phyloP scores from a whole-genome alignment of 257 asterid genomes.

The Euphrasia confusa region DNA sequence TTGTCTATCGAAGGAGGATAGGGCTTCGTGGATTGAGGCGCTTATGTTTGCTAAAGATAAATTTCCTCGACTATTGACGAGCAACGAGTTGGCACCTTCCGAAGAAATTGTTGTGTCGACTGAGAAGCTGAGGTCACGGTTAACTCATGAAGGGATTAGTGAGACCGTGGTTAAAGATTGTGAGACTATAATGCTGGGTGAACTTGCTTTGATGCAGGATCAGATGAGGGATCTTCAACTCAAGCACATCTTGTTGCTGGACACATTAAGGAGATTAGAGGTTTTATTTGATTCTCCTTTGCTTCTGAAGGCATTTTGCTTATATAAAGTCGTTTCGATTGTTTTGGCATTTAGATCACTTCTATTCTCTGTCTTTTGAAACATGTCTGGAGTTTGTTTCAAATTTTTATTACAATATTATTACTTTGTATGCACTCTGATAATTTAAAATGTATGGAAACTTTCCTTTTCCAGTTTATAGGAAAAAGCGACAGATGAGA shows the following conservation, averaged over 20 bases:
- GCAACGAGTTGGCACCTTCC: slow-evolving; percentile 61
- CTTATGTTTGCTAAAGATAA: slow-evolving; percentile 86
- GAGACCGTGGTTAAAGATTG: slow-evolving; percentile 30
- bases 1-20: slow-evolving; percentile 81
- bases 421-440: not conserved
- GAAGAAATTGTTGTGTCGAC: slow-evolving; percentile 9
- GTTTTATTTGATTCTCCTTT: slow-evolving; percentile 34
- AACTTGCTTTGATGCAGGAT: slow-evolving; percentile 11
- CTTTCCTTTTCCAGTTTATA: not conserved
- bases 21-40: slow-evolving; percentile 91
- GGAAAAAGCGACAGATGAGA: too few relatives aligned
- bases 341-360: not conserved
- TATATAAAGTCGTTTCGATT: not conserved
- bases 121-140: not conserved
- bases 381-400: not conserved
- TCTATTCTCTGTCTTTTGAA: not conserved
- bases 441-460: not conserved
- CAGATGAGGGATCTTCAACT: slow-evolving; percentile 59
- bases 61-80: slow-evolving; percentile 82
- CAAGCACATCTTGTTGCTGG: slow-evolving; percentile 82
- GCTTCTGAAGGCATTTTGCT: slow-evolving; percentile 25
- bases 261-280: slow-evolving; percentile 87
- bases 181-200: slow-evolving; percentile 23
- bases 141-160: slow-evolving; percentile 8
- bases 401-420: not conserved